phyloP scores from a whole-genome alignment of 257 asterid genomes.

The Solanum paucissectum region DNA sequence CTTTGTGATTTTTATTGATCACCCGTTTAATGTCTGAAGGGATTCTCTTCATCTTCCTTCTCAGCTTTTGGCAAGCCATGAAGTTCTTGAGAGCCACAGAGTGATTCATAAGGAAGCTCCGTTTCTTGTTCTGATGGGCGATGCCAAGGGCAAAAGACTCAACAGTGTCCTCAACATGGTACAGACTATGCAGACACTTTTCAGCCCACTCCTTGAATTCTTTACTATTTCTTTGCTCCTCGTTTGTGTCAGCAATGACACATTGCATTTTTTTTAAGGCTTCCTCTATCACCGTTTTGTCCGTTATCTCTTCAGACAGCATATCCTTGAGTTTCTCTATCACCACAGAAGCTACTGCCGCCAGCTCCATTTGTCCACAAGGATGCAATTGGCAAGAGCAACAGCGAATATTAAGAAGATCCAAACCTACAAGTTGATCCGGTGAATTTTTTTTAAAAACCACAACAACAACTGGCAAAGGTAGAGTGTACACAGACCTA shows the following conservation, averaged over 20 bases:
- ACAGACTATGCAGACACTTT: constrained; percentile 3
- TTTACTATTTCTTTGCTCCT: not conserved
- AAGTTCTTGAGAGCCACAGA: constrained; percentile 7
- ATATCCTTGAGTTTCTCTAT: constrained; percentile 13
- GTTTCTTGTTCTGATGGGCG: not conserved
- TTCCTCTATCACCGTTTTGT: not conserved
- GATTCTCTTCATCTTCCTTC: constrained; percentile 8
- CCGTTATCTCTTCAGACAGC: not conserved
- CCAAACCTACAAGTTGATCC: not conserved
- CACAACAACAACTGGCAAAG: not conserved
- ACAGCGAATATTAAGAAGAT: not conserved
- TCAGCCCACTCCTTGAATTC: constrained; percentile 1
- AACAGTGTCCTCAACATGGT: constrained; percentile 19
- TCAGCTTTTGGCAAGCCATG: constrained; percentile 3
- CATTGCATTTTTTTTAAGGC: not conserved
- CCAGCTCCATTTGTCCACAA: constrained; percentile 9
- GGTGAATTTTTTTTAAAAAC: not conserved
- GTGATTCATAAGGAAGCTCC: constrained; percentile 10
- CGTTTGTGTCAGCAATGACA: not conserved
- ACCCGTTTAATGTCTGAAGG: not conserved
- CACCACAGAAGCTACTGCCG: constrained; percentile 12
- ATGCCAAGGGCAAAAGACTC: constrained; percentile 10
- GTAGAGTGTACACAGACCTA: not conserved
- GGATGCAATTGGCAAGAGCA: not conserved
- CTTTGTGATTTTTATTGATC: not conserved